Evolutionary conservation across 306 rosid genomes (phyloP).

Genomic region (Inga leiocalycina): DNA sequence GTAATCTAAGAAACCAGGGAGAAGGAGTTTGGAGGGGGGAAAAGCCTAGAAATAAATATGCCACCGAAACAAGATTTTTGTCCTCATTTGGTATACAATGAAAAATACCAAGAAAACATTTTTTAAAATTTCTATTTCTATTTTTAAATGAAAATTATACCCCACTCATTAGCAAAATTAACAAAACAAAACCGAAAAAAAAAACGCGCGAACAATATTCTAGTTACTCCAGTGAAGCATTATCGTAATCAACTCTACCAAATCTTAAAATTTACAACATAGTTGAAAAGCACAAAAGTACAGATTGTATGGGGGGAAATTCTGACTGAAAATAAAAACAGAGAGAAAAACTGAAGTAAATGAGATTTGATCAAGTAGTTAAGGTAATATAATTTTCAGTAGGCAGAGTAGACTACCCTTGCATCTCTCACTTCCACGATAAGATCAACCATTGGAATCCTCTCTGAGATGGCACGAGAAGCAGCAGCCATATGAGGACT

Average conservation of each 20-base stretch:
- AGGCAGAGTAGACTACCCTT: constrained; percentile 45
- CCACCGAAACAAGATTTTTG: not conserved
- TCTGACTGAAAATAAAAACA: not conserved
- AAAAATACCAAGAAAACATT: not conserved
- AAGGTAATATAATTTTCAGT: not conserved
- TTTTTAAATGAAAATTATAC: not conserved
- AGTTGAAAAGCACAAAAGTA: not conserved
- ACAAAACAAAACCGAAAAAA: not conserved
- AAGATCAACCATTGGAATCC: constrained; percentile 70
- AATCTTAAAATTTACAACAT: not conserved
- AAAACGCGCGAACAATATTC: not conserved
- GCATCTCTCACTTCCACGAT: constrained; percentile 80
- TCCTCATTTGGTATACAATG: too few relatives aligned
- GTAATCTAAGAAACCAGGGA: not conserved
- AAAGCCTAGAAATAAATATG: not conserved
- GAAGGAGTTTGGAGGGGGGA: not conserved
- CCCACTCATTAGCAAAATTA: not conserved
- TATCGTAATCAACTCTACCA: not conserved
- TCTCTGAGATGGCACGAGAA: constrained; percentile 65
- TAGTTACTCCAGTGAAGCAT: not conserved
- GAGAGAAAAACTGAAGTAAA: not conserved
- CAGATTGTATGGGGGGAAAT: too few relatives aligned
- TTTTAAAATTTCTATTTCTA: not conserved
- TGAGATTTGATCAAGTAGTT: not conserved
- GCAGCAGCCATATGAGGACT: constrained; percentile 28